Conservation (phyloP, 129 eudicot genomes). For the Glebionis coronaria region DNA sequence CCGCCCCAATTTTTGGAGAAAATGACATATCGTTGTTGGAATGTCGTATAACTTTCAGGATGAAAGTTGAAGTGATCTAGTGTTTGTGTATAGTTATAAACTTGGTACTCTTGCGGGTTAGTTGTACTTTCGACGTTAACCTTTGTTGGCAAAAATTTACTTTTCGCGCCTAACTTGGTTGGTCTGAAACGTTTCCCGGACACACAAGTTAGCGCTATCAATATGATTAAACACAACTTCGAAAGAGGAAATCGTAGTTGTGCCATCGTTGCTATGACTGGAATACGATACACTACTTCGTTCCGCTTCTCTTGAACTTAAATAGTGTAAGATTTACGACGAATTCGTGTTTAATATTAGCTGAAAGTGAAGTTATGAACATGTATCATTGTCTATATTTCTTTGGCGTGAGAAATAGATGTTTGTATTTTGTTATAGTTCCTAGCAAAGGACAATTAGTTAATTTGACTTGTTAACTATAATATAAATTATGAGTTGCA, state of each 20-base stretch:
- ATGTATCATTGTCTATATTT: no score
- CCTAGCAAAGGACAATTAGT: no score
- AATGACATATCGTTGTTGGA: slow-evolving; percentile 30
- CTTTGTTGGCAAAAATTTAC: slow-evolving; percentile 3
- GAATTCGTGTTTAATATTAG: no score
- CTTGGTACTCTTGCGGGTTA: slow-evolving; percentile 7
- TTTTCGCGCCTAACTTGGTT: slow-evolving; percentile 13
- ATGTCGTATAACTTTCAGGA: slow-evolving; percentile 29
- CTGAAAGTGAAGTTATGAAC: no score
- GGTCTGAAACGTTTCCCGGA: slow-evolving; percentile 8
- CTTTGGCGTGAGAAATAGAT: no score
- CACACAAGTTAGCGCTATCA: slow-evolving; percentile 12
- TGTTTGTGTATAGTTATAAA: slow-evolving; percentile 29
- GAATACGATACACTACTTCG: no score
- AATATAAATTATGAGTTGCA: no score
- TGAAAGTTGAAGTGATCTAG: slow-evolving; percentile 33
- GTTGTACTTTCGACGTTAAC: not conserved
- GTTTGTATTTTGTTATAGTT: no score
- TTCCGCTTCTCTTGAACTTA: no score
- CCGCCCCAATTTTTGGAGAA: slow-evolving; percentile 20
- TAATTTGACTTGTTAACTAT: no score
- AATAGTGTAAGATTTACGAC: no score
- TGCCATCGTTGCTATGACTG: no score
- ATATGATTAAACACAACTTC: slow-evolving; percentile 2
- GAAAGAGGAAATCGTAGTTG: not conserved